These are phyloP conservation scores for Fistulinella cinereoalba DNA, from an alignment of 1,284 basidiomycete species.

Conservation along the genomic window DNA sequence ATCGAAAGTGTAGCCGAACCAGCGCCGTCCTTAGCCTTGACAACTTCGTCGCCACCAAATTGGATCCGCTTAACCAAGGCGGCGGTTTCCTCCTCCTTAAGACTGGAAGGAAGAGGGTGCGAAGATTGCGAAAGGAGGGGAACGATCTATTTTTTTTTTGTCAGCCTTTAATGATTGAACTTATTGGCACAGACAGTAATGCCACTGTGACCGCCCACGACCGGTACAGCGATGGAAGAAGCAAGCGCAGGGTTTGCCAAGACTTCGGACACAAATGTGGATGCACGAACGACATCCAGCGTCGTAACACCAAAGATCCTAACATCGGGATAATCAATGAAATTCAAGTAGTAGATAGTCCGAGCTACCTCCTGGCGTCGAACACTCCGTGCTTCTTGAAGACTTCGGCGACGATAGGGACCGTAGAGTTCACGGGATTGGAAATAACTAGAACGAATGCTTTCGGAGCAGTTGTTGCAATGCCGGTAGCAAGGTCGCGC, in stretches of 20 bases:
- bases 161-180: background rate
- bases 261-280: conserved; percentile 89
- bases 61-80: conserved; percentile 87
- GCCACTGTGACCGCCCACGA: conserved; percentile 96
- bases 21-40: conserved; percentile 88
- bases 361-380: conserved; percentile 78
- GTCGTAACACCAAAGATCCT: conserved; percentile 98
- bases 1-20: conserved; percentile 88
- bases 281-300: conserved; percentile 95
- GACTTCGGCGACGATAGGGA: conserved; percentile 94
- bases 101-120: conserved; percentile 51
- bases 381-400: conserved; percentile 92
- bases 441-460: conserved; percentile 95
- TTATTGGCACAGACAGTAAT: conserved; percentile 60
- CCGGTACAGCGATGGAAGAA: conserved; percentile 77
- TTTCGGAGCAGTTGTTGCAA: conserved; percentile 84
- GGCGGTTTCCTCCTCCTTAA: conserved; percentile 42
- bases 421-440: conserved; percentile 96
- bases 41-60: conserved; percentile 94
- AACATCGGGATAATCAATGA: conserved; percentile 1
- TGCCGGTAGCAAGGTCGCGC: conserved; percentile 86
- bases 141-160: conserved; percentile 66
- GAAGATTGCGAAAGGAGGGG: conserved; percentile 93
- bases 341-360: background rate
- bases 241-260: conserved; percentile 63